Percentiles rank a stretch among this genome's conserved stretches.
Evolutionary conservation across 352 stramenopile genomes (phyloP).

Genomic region (Elongisporangium senticosum): DNA sequence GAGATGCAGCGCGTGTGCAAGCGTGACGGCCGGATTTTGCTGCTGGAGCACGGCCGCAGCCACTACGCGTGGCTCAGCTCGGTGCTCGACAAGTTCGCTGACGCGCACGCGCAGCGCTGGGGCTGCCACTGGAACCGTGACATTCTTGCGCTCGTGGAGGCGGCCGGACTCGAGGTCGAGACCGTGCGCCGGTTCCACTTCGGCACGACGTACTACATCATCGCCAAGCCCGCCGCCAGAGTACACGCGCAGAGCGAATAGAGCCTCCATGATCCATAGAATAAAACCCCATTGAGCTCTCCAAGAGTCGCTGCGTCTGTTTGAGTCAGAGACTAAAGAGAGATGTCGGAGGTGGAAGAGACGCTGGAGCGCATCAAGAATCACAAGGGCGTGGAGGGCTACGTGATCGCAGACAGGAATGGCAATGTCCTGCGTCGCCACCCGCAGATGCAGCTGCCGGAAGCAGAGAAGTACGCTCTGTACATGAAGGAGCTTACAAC

Average conservation of each 20-base stretch:
- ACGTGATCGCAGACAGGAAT: constrained; percentile 92
- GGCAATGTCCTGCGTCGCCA: constrained; percentile 88
- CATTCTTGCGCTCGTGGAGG: constrained; percentile 84
- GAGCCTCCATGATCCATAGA: neutral
- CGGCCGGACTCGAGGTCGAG: constrained; percentile 83
- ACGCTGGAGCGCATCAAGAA: constrained; percentile 94
- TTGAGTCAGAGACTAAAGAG: neutral
- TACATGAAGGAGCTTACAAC: constrained; percentile 90
- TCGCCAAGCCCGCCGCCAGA: constrained; percentile 36
- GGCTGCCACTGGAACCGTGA: constrained; percentile 96
- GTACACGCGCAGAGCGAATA: too few relatives aligned
- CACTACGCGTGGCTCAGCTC: constrained; percentile 87
- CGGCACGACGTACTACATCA: constrained; percentile 92
- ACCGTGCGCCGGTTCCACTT: constrained; percentile 91
- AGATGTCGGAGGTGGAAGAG: constrained; percentile 91
- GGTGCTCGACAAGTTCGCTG: constrained; percentile 92
- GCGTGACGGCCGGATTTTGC: constrained; percentile 76
- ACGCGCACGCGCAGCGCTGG: constrained; percentile 91
- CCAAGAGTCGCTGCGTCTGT: neutral
- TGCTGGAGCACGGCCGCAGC: constrained; percentile 94
- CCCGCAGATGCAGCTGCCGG: constrained; percentile 85
- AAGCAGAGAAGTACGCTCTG: constrained; percentile 88
- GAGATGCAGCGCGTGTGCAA: constrained; percentile 95
- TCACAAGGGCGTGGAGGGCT: constrained; percentile 92
- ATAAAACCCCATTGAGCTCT: neutral